Evolutionary conservation across 495 filamentous ascomycete genomes (phyloP), one percentile per base, ranked within the genome.

Genomic region (Elasticomyces elasticus): DNA sequence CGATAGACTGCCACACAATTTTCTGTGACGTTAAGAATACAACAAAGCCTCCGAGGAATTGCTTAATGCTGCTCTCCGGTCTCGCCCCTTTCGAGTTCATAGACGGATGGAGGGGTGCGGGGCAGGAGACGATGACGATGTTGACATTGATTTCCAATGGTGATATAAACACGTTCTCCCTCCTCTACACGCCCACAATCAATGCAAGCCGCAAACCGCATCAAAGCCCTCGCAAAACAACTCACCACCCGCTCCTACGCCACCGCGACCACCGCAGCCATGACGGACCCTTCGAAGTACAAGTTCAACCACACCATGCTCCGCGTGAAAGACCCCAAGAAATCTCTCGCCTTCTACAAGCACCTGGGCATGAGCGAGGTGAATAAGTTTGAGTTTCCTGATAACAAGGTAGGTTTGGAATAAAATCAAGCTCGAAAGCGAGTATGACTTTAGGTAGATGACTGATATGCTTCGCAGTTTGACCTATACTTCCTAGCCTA

Each of bases 341-440:
- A 74, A 64, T 94, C 87, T 81, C 82, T 96, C 71, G 86, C 92
- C 61, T 98, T 88, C 76, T 98, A 97, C 70, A 79, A 95, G 60
- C 86, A 88, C 73, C 85, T 98, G 15, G 92, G 92, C 61, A 80
- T 98, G 75, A 88, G 72, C 68, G 71, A 89, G 62, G 77, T 97
- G 67, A 79, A 85, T 58, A 85, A 86, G 65, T 74, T 89, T 31
- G 75, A 82, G 47, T 77, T 78, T 59, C 77, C 81, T 31, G 88
- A 94, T 50, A 79, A 81, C 66, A 94, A 91, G 59, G 95, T 96
- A 69, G 86, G 89, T 65, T 20, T 44, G 31, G 10, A 37, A n/a
- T n/a, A n/a, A n/a, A n/a, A n/a, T n/a, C n/a, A n/a, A n/a, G n/a
- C n/a, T n/a, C n/a, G n/a, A n/a, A n/a, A n/a, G n/a, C n/a, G n/a